Base-by-base conservation (phyloP, 73 alveolate genomes). In the Blepharisma japonicum region DNA sequence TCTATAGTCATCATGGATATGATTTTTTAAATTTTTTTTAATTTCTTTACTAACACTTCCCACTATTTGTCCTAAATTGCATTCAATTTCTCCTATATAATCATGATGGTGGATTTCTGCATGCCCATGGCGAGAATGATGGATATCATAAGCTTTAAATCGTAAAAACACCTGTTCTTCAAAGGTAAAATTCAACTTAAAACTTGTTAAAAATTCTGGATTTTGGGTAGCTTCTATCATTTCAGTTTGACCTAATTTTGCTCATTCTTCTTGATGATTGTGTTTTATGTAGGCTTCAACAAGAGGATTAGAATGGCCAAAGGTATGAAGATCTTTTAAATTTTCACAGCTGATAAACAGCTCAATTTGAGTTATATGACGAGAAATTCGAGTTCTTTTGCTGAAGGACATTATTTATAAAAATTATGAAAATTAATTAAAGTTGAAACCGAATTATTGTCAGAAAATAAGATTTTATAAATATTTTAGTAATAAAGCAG, bases 121-220 rank as follows among this genome's bases (percentile, higher is more conserved):
- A 45, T 77, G 25, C 78, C 72, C 14, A 55, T 6, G 72, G 23
- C 87, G 87, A 68, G 80, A 90, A 82, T 84, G 46, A 32, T 54
- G 46, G 70, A 39, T 55, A 23, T 81, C 79, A 38, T 66, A 56
- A 23, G 72, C 88, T 42, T 77, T 80, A 8, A 81, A 81, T 23
- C 49, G 72, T 8, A 81, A 54, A 21, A 46, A 68, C 78, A 84
- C 72, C 49, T 85, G 82, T 55, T 71, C 72, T 81, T 91, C 97
- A 76, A 91, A 91, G 71, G 38, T 67, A 82, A 71, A 91, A 14
- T 81, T 81, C 6, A 91, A 23, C 18, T 18, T 71, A 81, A 91
- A 79, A 51, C 85, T 56, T 55, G 56, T 82, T 20, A 86, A 71
- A 77, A 91, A 91, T 48, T 89, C 86, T 7, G 97, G 97, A 71